phyloP scores from a whole-genome alignment of 164 flowering plant genomes.

The Dillenia suffruticosa region DNA sequence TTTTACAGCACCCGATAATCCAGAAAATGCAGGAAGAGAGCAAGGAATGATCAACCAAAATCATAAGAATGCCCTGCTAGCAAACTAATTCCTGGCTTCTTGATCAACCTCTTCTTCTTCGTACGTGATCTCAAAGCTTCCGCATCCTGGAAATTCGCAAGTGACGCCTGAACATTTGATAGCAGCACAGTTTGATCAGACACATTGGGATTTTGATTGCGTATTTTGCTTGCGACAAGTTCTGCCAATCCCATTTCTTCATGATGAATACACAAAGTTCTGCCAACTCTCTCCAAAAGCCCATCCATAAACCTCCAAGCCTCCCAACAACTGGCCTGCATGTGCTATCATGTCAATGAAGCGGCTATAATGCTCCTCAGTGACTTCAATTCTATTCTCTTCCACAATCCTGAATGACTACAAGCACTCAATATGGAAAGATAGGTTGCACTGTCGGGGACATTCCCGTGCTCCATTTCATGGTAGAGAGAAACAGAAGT shows the following conservation, averaged over 20 bases:
- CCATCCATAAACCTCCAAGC: constrained; percentile 15
- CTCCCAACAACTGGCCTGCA: constrained; percentile 35
- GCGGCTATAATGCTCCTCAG: constrained; percentile 32
- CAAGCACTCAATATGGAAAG: constrained; percentile 35
- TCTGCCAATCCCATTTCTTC: constrained; percentile 30
- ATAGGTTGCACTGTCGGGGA: constrained; percentile 29
- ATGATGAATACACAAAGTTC: too few relatives aligned
- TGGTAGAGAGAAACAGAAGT: constrained; percentile 28
- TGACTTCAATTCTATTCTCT: constrained; percentile 21
- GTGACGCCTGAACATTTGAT: constrained; percentile 41
- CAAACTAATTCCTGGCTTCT: constrained; percentile 33
- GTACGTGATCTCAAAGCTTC: constrained; percentile 27
- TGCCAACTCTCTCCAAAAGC: constrained; percentile 8
- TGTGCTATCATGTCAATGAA: constrained; percentile 38
- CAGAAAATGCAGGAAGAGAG: too few relatives aligned
- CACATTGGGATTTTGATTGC: constrained; percentile 20
- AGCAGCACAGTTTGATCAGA: constrained; percentile 36
- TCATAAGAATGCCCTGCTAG: constrained; percentile 10
- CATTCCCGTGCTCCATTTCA: constrained; percentile 24
- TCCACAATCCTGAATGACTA: constrained; percentile 33
- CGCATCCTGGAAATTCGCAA: constrained; percentile 37
- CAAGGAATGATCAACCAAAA: constrained; percentile 8
- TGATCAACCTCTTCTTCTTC: constrained; percentile 18
- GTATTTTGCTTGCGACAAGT: constrained; percentile 26
- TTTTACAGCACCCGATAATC: too few relatives aligned